Evolutionary conservation across 1,139 yeast species (phyloP), one percentile per base, ranked within the genome.

Genomic region (Torulaspora pretoriensis): DNA sequence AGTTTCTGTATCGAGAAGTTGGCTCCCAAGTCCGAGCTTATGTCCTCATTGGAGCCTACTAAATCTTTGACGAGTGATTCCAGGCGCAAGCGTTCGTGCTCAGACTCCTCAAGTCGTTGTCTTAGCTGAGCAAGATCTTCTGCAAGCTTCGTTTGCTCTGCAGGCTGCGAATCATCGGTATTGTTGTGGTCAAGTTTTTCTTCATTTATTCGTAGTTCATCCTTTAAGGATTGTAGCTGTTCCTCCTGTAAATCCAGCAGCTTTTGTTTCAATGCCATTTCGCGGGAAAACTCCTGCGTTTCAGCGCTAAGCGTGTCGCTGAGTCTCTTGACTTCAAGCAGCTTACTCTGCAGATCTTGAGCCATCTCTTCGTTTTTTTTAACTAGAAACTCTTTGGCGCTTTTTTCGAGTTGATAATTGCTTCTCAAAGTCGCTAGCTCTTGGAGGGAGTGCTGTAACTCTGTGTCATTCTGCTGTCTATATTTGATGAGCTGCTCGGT

Each of bases 241-340:
- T 71, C 77, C 44, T 82, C 80, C 50, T 87, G 71, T 14, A 85
- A 69, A 37, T 76, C 79, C 2, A 80, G 71, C 31, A 82, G 65
- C 40, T 86, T 79, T 48, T 81, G 81, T 60, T 83, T 88, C 30
- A 78, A 67, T 2, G 78, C 66, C 58, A 84, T 69, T 56, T 87
- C 95, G 43, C 75, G 75, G 35, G 79, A 65, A 55, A 78, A 80
- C 35, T 76, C 79, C 25, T 78, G 77, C 50, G 77, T 79, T 19
- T 72, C 71, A 7, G 69, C 55, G 1, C 75, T 65, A 6, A 73
- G 59, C 38, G 74, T 70, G 46, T 73, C 78, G 40, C 75, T 79
- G 13, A 80, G 58, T 17, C 72, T 70, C 44, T 76, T 75, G 16
- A 74, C 56, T 45, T 72, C 68, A 4, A 68, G 55, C 17, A 73